Evolutionary conservation across 495 filamentous ascomycete species (phyloP).

Genomic region (Trichoderma asperelloides): DNA sequence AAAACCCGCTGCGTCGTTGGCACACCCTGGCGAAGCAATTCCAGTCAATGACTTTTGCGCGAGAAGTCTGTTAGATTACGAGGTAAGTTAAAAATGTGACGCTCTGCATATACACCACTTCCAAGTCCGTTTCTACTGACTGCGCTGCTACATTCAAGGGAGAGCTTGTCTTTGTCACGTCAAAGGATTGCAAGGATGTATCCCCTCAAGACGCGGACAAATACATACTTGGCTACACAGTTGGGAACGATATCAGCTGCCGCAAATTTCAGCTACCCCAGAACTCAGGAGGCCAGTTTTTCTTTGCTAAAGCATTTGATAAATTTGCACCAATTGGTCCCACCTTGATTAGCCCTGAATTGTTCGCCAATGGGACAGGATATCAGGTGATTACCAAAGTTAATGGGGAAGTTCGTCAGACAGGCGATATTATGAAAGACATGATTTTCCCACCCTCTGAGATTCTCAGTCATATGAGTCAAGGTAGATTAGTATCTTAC

Average conservation of each 20-base stretch:
- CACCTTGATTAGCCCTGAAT: slow-evolving; percentile 20
- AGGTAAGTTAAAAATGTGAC: slow-evolving; percentile 15
- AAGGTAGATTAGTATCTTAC: slow-evolving; percentile 16
- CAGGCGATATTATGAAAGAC: slow-evolving; percentile 18
- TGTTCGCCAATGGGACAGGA: slow-evolving; percentile 20
- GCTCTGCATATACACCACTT: too few species aligned
- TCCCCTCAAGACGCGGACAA: slow-evolving; percentile 19
- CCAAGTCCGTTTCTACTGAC: neutral
- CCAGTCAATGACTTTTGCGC: slow-evolving; percentile 29
- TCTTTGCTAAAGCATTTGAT: slow-evolving; percentile 40
- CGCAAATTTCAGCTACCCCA: slow-evolving; percentile 32
- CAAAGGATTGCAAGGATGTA: slow-evolving; percentile 27
- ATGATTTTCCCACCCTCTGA: slow-evolving; percentile 26
- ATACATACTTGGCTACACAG: slow-evolving; percentile 39
- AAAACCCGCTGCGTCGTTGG: slow-evolving; percentile 30
- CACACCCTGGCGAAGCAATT: slow-evolving; percentile 25
- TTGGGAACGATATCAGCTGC: slow-evolving; percentile 39
- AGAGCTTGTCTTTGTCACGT: slow-evolving; percentile 31
- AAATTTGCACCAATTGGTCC: slow-evolving; percentile 40
- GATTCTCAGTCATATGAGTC: slow-evolving; percentile 23
- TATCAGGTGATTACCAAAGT: slow-evolving; percentile 25
- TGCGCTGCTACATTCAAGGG: slow-evolving; percentile 14
- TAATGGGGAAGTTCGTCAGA: slow-evolving; percentile 32
- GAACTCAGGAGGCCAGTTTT: slow-evolving; percentile 31
- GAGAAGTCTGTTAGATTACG: slow-evolving; percentile 27